Evolutionary conservation across 352 stramenopile species (phyloP).

Genomic region (Nothophytophthora sp.): DNA sequence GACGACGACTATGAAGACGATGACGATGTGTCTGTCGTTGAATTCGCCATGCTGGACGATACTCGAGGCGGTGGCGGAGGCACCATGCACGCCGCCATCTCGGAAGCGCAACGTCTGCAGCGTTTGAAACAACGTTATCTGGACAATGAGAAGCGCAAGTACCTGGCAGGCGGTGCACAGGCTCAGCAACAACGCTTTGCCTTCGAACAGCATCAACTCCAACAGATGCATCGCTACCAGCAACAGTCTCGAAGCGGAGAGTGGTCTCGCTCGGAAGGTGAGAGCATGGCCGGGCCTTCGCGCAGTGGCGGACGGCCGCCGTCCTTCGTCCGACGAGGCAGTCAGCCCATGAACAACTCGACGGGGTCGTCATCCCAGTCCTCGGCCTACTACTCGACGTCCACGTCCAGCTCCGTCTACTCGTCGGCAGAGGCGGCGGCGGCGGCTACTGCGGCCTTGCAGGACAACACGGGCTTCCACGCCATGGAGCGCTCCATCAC

Average conservation of each 20-base stretch:
- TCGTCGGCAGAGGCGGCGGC: constrained; percentile 20
- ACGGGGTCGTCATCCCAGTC: constrained; percentile 22
- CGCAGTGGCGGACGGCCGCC: constrained; percentile 7
- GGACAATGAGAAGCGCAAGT: constrained; percentile 42
- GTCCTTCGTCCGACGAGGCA: constrained; percentile 22
- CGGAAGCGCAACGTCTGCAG: constrained; percentile 28
- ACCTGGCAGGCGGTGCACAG: constrained; percentile 14
- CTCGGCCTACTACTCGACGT: constrained; percentile 15
- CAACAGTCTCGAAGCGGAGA: not conserved
- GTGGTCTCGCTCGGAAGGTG: not conserved
- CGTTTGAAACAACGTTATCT: constrained; percentile 36
- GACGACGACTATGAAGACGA: constrained; percentile 28
- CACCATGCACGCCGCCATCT: constrained; percentile 26
- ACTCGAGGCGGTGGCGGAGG: not conserved
- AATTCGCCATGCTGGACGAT: constrained; percentile 26
- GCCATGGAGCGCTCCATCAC: constrained; percentile 60
- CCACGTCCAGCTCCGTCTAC: constrained; percentile 24
- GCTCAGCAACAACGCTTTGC: constrained; percentile 12
- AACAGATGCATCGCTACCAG: constrained; percentile 22
- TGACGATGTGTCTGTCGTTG: constrained; percentile 24
- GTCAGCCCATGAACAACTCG: constrained; percentile 25
- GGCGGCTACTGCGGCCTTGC: constrained; percentile 22
- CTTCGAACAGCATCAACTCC: constrained; percentile 14
- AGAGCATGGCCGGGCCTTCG: not conserved
- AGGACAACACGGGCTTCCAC: constrained; percentile 31